A percentile compares a stretch with the other conserved stretches of the same genome.
These are phyloP conservation scores for Clitopilus passeckerianus DNA, from an alignment of 768 basidiomycete species.

Conservation along the genomic window DNA sequence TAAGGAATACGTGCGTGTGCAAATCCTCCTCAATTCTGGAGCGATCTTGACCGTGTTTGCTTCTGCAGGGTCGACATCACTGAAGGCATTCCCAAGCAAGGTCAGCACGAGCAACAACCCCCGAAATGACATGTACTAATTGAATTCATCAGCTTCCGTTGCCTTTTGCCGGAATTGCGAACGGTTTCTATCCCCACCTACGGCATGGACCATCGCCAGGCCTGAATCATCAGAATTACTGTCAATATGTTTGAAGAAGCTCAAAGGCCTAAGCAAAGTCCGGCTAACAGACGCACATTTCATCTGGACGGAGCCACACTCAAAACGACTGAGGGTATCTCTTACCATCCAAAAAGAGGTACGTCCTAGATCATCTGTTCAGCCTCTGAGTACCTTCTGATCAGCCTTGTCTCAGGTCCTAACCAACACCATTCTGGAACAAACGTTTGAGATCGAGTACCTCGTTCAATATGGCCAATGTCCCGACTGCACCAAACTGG, in stretches of 20 bases:
- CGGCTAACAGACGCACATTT: conserved; percentile 97
- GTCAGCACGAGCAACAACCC: conserved; percentile 28
- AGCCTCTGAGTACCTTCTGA: not conserved
- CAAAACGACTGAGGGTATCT: conserved; percentile 86
- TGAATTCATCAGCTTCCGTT: conserved; percentile 58
- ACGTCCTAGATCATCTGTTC: conserved; percentile 13
- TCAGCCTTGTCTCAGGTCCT: conserved; percentile 52
- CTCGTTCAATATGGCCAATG: conserved; percentile 95
- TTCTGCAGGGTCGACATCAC: conserved; percentile 84
- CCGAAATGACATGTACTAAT: not conserved
- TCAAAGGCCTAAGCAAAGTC: conserved; percentile 91
- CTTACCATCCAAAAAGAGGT: conserved; percentile 99
- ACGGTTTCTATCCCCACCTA: conserved; percentile 88
- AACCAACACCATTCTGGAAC: conserved; percentile 92
- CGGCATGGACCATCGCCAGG: conserved; percentile 77
- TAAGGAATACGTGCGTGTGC: conserved; percentile 75
- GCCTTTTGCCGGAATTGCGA: conserved; percentile 96
- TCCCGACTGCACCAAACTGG: conserved; percentile 87
- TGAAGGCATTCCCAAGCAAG: conserved; percentile 95
- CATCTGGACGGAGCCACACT: conserved; percentile 99
- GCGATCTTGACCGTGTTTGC: conserved; percentile 2
- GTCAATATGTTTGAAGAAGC: conserved; percentile 90
- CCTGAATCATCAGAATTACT: conserved; percentile 93
- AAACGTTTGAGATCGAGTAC: conserved; percentile 95
- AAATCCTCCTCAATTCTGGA: not conserved